phyloP scores from a whole-genome alignment of 2,329 filamentous ascomycete species.

The Hypoxylon sp. region DNA sequence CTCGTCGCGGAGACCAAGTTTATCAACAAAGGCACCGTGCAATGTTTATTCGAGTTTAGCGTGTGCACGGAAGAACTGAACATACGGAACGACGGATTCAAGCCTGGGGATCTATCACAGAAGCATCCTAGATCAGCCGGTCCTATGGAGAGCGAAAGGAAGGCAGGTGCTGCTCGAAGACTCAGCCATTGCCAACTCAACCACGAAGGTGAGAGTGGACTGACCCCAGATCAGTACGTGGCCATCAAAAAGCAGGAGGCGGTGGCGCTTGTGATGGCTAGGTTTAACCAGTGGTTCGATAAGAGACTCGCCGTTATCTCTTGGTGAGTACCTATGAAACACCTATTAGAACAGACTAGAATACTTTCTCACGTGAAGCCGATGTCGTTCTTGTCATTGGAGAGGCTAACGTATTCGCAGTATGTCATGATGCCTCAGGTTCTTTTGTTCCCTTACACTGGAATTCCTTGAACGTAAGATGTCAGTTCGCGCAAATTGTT shows the following conservation, averaged over 20 bases:
- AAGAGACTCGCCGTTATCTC: slow-evolving; percentile 51
- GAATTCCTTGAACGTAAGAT: not conserved
- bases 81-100: slow-evolving; percentile 41
- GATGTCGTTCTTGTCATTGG: not conserved
- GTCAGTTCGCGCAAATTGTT: slow-evolving; percentile 1
- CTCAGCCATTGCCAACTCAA: slow-evolving; percentile 47
- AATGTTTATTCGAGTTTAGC: slow-evolving; percentile 42
- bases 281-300: slow-evolving; percentile 52
- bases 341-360: not conserved
- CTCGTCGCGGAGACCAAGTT: slow-evolving; percentile 19
- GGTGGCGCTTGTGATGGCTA: slow-evolving; percentile 50
- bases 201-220: slow-evolving; percentile 41
- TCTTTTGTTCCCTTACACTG: not conserved
- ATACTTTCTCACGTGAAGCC: not conserved
- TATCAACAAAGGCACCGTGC: slow-evolving; percentile 38
- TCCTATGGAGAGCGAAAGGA: slow-evolving; percentile 52
- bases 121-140: slow-evolving; percentile 41
- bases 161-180: slow-evolving; percentile 46
- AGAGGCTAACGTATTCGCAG: slow-evolving; percentile 26
- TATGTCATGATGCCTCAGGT: slow-evolving; percentile 26
- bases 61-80: slow-evolving; percentile 43
- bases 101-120: slow-evolving; percentile 39
- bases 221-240: slow-evolving; percentile 52
- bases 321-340: slow-evolving; percentile 37
- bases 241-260: slow-evolving; percentile 48